phyloP scores from a whole-genome alignment of 192 early-diverging fungal genomes.

The Backusella mclennaniae region DNA sequence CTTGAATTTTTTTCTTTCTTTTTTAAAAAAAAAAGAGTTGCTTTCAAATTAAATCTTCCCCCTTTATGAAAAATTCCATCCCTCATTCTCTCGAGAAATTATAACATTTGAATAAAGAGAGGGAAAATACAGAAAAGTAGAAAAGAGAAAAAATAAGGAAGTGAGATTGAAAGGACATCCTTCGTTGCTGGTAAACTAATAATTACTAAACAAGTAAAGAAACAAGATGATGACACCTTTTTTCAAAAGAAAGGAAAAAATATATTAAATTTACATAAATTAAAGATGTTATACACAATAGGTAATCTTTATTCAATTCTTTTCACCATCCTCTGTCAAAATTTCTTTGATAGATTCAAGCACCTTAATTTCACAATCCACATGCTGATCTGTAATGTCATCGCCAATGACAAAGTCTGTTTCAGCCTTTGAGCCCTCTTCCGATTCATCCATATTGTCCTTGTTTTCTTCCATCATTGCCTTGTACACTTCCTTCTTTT shows the following conservation, averaged over 20 bases:
- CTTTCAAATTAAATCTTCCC: not conserved
- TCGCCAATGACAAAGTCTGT: conserved; percentile 13
- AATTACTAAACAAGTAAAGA: not conserved
- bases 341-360: conserved; percentile 19
- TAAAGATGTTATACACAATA: no score
- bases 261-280: no score
- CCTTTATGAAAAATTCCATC: conserved; percentile 10
- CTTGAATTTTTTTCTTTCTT: not conserved
- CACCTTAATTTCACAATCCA: conserved; percentile 26
- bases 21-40: not conserved
- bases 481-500: conserved; percentile 27
- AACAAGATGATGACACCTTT: not conserved
- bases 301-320: not conserved
- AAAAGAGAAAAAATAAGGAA: not conserved
- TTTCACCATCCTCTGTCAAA: not conserved
- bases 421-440: conserved; percentile 3
- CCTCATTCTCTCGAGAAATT: not conserved
- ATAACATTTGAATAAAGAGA: not conserved
- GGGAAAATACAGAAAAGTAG: not conserved
- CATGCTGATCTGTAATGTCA: conserved; percentile 14
- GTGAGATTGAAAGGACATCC: not conserved
- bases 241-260: no score
- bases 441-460: conserved; percentile 19
- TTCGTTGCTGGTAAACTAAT: no score
- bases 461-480: not conserved